Evolutionary conservation across 164 flowering plant species (phyloP), one percentile per base, ranked within the genome.

Genomic region (Magnolia officinalis): DNA sequence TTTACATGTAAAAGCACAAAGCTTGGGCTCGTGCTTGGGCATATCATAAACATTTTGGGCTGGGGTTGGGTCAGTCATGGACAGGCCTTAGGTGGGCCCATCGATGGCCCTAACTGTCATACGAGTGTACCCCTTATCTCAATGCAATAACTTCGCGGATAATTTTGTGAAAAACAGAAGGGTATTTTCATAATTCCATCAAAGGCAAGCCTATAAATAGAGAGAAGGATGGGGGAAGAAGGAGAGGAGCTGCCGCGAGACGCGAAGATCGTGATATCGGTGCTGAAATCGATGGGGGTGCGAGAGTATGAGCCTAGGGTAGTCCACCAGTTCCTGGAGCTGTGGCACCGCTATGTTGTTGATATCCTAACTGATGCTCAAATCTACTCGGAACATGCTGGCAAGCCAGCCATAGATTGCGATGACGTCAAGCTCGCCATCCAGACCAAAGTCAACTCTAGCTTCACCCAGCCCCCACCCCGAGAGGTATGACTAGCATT

Each of bases 391-490:
- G 99, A 96, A 76, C 98, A 96, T 78, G 98, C 98, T 49, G 89
- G 92, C 9, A 96, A 96, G 83, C 29, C 89, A 37, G 76, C 91
- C 9, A 91, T 94, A 65, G 99, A 96, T 79, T 83, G 83, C 72
- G 99, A 96, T 72, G 99, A 96, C 82, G 81, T 92, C 65, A 91
- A 94, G 89, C 94, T 96, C 69, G 97, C 99, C 11, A 91, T 91
- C 69, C 97, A 96, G 80, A 90, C 97, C 1, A 96, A 96, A 86
- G 95, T 90, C 80, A 94, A 94, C 81, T 90, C 85, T 86, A 90
- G 92, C 84, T 96, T 96, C 88, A 91, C 95, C 1, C 97, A 96
- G 75, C 99, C 99, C 67, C 99, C 99, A 11, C 95, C 98, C 2
- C 81, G 98, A 69, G 98, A 96, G 96, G 98, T 93, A 88, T 59